Evolutionary conservation across 352 stramenopile genomes (phyloP).

Genomic region (Pelagophyceae sp.): DNA sequence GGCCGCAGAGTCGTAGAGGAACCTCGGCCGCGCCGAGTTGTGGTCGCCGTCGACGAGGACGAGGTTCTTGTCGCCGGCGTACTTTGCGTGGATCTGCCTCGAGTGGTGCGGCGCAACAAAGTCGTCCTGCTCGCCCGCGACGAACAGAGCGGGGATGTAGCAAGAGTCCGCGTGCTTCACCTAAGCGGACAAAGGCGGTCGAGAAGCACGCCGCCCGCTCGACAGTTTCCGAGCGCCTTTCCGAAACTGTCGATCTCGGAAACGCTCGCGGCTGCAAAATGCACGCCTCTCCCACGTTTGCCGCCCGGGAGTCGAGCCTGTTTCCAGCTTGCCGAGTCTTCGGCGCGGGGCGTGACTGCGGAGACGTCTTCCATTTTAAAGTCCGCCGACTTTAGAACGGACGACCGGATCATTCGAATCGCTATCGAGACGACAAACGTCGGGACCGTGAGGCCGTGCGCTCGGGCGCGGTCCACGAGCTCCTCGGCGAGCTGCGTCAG

Average conservation of each 20-base stretch:
- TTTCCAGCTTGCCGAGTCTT: too few relatives aligned
- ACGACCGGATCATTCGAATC: conserved; percentile 59
- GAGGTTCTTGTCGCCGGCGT: conserved; percentile 97
- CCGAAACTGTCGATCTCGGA: conserved; percentile 37
- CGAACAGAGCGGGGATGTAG: conserved; percentile 92
- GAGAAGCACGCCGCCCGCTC: too few relatives aligned
- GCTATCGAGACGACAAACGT: conserved; percentile 79
- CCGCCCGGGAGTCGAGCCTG: too few relatives aligned
- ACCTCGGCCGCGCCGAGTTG: conserved; percentile 85
- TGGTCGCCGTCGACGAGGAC: conserved; percentile 95
- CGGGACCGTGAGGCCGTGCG: conserved; percentile 80
- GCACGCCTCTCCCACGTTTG: too few relatives aligned
- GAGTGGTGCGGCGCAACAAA: conserved; percentile 71
- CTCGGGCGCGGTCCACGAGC: conserved; percentile 85
- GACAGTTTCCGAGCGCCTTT: conserved; percentile 72
- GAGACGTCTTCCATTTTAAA: conserved; percentile 62
- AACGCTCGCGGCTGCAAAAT: too few relatives aligned
- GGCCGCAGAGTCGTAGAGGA: conserved; percentile 83
- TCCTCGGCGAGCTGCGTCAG: conserved; percentile 88
- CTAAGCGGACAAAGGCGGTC: too few relatives aligned
- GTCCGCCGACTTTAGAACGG: conserved; percentile 72
- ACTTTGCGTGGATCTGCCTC: conserved; percentile 63
- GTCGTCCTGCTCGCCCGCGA: conserved; percentile 84
- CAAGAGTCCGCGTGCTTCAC: conserved; percentile 74
- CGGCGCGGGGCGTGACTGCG: too few relatives aligned